Percentiles rank a stretch among this genome's conserved stretches.
Evolutionary conservation across 2,329 filamentous ascomycete genomes (phyloP).

Genomic region (Exophiala sp.): DNA sequence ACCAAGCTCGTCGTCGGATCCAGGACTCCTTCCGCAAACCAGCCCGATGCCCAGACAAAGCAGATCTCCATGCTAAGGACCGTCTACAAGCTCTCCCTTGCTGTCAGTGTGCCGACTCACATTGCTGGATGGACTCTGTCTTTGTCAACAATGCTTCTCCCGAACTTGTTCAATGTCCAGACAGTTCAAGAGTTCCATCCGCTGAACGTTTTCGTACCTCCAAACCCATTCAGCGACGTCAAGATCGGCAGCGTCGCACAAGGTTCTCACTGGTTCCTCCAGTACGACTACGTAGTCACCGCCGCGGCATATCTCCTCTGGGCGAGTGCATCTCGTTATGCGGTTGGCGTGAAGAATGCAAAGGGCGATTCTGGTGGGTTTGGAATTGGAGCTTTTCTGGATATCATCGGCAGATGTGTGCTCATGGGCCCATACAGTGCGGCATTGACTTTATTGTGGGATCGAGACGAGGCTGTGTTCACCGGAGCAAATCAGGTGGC

Average conservation of each 20-base stretch:
- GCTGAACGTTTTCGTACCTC: slow-evolving; percentile 37
- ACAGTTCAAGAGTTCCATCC: slow-evolving; percentile 37
- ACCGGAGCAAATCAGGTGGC: slow-evolving; percentile 33
- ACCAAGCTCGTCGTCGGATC: slow-evolving; percentile 29
- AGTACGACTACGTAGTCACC: slow-evolving; percentile 47
- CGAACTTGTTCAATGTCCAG: slow-evolving; percentile 37
- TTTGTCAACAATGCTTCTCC: slow-evolving; percentile 35
- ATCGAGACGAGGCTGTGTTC: slow-evolving; percentile 44
- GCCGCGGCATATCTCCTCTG: slow-evolving; percentile 43
- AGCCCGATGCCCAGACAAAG: background rate
- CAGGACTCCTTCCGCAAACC: slow-evolving; percentile 22
- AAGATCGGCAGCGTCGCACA: slow-evolving; percentile 34
- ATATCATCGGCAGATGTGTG: slow-evolving; percentile 25
- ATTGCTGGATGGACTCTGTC: slow-evolving; percentile 40
- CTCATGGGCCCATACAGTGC: slow-evolving; percentile 44
- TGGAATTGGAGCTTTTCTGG: background rate
- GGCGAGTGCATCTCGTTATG: slow-evolving; percentile 37
- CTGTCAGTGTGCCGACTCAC: slow-evolving; percentile 39
- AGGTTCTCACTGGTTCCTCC: slow-evolving; percentile 43
- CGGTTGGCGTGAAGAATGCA: slow-evolving; percentile 22
- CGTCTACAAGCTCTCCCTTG: slow-evolving; percentile 41
- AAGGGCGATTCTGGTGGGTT: background rate
- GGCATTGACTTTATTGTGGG: slow-evolving; percentile 46
- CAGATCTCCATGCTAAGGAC: slow-evolving; percentile 32
- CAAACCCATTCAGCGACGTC: slow-evolving; percentile 31